phyloP scores from a whole-genome alignment of 2,329 filamentous ascomycete genomes.

The Alternaria sp. region DNA sequence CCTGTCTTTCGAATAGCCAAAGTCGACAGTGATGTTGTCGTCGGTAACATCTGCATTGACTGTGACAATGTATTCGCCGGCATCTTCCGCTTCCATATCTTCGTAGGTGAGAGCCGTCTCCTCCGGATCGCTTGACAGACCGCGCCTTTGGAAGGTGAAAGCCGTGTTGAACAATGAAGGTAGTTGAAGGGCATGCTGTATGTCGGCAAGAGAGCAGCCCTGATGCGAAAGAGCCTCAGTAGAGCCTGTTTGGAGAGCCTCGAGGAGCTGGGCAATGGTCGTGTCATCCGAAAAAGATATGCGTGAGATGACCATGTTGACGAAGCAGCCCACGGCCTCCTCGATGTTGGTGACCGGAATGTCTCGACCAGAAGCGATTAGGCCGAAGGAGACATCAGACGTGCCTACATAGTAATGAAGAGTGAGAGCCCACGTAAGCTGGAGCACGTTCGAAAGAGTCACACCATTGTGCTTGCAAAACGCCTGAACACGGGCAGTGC shows the following conservation, averaged over 20 bases:
- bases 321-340: conserved; percentile 59
- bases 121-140: conserved; percentile 29
- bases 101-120: conserved; percentile 39
- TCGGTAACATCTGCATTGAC: conserved; percentile 44
- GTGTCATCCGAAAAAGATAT: conserved; percentile 48
- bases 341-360: conserved; percentile 57
- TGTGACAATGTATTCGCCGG: conserved; percentile 44
- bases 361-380: conserved; percentile 61
- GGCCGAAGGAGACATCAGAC: conserved; percentile 60
- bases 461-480: conserved; percentile 52
- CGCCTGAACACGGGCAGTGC: conserved; percentile 22
- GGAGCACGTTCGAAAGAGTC: conserved; percentile 59
- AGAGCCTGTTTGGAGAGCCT: conserved; percentile 55
- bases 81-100: conserved; percentile 44
- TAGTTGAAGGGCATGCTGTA: conserved; percentile 45
- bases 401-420: conserved; percentile 56
- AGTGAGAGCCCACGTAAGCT: conserved; percentile 60
- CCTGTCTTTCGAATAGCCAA: conserved; percentile 42
- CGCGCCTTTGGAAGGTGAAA: conserved; percentile 45
- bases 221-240: conserved; percentile 57
- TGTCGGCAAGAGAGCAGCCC: conserved; percentile 53
- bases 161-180: conserved; percentile 46
- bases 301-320: conserved; percentile 63
- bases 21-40: conserved; percentile 36
- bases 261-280: conserved; percentile 50